These are phyloP conservation scores for Suillus decipiens DNA, from an alignment of 768 basidiomycete species.

Conservation along the genomic window DNA sequence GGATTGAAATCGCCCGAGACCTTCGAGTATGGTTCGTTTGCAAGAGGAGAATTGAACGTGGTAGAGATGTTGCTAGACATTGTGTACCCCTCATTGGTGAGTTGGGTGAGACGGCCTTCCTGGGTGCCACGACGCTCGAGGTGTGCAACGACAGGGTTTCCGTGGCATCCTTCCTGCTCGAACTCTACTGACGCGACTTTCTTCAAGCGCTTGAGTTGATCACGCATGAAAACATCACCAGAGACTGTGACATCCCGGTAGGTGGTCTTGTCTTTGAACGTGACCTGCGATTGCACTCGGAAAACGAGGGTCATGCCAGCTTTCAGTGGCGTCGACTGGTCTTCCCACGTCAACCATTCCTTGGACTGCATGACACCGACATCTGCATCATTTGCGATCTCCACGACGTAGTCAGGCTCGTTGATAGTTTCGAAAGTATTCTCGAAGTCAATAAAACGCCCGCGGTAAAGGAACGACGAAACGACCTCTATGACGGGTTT, in stretches of 20 bases:
- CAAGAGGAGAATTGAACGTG: conserved; percentile 79
- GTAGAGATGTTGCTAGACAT: conserved; percentile 66
- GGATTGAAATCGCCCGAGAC: conserved; percentile 99
- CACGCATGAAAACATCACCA: conserved; percentile 85
- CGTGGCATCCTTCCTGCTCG: conserved; percentile 82
- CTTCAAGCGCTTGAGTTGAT: conserved; percentile 84
- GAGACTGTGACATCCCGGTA: conserved; percentile 79
- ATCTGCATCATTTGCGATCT: conserved; percentile 70
- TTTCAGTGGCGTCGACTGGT: conserved; percentile 73
- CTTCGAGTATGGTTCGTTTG: conserved; percentile 94
- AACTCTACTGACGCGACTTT: conserved; percentile 89
- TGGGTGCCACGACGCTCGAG: conserved; percentile 87
- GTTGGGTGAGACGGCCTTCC: conserved; percentile 73
- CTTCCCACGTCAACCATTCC: conserved; percentile 97
- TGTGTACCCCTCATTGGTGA: conserved; percentile 86
- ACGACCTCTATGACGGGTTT: conserved; percentile 89
- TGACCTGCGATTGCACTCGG: conserved; percentile 82
- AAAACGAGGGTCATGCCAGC: conserved; percentile 87
- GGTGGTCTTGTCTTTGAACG: conserved; percentile 88
- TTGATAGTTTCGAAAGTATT: conserved; percentile 95
- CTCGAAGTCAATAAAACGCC: conserved; percentile 88
- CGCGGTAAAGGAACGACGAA: conserved; percentile 96
- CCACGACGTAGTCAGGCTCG: conserved; percentile 86
- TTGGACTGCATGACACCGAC: conserved; percentile 93
- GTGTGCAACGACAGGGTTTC: conserved; percentile 93